Percentiles rank a stretch among this genome's conserved stretches.
These are phyloP conservation scores for Diaporthe citriasiana DNA, from an alignment of 2,329 filamentous ascomycete species.

Conservation along the genomic window DNA sequence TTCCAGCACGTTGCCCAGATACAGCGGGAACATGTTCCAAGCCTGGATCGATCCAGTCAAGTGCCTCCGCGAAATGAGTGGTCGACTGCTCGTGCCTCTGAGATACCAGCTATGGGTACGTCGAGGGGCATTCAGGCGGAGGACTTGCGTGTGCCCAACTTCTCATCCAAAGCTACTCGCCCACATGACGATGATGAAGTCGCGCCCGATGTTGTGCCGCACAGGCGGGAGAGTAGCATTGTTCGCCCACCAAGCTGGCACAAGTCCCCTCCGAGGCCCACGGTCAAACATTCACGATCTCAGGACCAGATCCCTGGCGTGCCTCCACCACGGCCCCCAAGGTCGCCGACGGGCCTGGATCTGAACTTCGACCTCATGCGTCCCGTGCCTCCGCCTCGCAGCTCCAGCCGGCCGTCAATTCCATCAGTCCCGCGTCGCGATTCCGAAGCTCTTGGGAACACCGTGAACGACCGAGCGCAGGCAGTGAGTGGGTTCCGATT, in stretches of 20 bases:
- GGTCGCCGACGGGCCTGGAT: constrained; percentile 57
- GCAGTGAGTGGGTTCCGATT: constrained; percentile 62
- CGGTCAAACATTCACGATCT: constrained; percentile 61
- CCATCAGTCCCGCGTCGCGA: constrained; percentile 61
- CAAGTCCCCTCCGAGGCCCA: constrained; percentile 52
- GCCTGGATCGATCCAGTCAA: constrained; percentile 56
- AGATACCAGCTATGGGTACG: constrained; percentile 53
- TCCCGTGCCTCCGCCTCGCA: constrained; percentile 64
- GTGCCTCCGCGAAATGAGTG: constrained; percentile 61
- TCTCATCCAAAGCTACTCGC: constrained; percentile 58
- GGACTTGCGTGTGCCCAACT: constrained; percentile 62
- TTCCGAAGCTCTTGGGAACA: constrained; percentile 54
- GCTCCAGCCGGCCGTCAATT: constrained; percentile 68
- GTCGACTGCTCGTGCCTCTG: constrained; percentile 56
- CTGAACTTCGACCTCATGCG: constrained; percentile 50
- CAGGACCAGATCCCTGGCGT: constrained; percentile 62
- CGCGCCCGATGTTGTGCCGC: constrained; percentile 42
- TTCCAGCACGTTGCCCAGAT: constrained; percentile 76
- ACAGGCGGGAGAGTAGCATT: constrained; percentile 43
- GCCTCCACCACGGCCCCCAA: constrained; percentile 64
- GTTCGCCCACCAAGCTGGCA: constrained; percentile 48
- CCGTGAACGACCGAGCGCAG: constrained; percentile 58
- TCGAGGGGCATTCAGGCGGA: constrained; percentile 56
- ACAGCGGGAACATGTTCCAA: constrained; percentile 62
- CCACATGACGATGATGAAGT: constrained; percentile 38